Base-by-base conservation (phyloP, 306 rosid genomes). In the Astragalus membranaceus region DNA sequence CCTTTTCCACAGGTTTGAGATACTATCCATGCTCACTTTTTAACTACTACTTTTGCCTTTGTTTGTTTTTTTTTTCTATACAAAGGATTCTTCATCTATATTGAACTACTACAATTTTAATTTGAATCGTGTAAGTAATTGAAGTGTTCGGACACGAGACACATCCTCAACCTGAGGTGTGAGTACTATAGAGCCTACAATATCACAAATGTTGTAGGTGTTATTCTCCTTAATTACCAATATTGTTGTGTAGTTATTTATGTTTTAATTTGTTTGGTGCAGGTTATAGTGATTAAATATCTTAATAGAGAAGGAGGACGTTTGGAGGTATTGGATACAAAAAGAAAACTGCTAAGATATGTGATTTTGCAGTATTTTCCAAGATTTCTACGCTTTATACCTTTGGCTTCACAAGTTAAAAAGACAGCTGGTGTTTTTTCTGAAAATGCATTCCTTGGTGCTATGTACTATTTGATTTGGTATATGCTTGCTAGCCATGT, bases 401-500 rank as follows among this genome's bases (percentile, higher is more conserved):
- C 97, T 43, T 85, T 94, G 68, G 89, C 87, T 70, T 77, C 91
- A 3, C 92, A 90, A 48, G 89, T 94, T 49, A 94, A 94, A 68
- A 94, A 90, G 81, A 84, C 89, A 13, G 92, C 96, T 2, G 97
- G 96, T 64, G 90, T 87, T 53, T 88, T 94, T 36, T 85, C 98
- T 49, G 92, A 88, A 72, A 87, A 88, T 79, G 98, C 98, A 50
- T 81, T 89, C 72, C 81, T 88, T 1, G 96, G 96, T 33, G 97
- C 97, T 49, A 84, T 83, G 8, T 88, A 90, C 87, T 90, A 94
- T 84, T 76, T 94, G 85, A 85, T 90, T 12, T 82, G 91, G 86
- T 90, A 83, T 59, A 76, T 94, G 87, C 95, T 94, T 75, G 88
- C 94, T 51, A 87, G 95, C 72, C 97, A 94, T 76, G 98, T 94